These are phyloP conservation scores for Lolium multiflorum DNA, from an alignment of 176 grass and related monocot species.

Conservation along the genomic window DNA sequence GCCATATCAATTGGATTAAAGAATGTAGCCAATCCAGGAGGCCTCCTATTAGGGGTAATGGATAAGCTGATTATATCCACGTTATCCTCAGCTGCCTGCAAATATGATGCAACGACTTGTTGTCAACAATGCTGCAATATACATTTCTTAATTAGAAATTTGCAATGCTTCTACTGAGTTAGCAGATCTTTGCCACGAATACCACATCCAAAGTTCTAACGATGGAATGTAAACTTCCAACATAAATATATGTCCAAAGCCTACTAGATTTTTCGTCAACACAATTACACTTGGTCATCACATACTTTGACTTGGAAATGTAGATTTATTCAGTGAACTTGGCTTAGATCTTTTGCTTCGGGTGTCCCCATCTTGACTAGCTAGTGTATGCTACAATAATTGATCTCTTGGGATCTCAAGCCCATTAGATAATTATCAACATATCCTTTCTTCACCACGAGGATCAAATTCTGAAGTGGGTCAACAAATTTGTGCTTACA, in stretches of 20 bases:
- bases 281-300: constrained; percentile 11
- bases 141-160: background rate
- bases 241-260: background rate
- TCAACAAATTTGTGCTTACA: constrained; percentile 8
- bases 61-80: constrained; percentile 97
- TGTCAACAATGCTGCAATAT: constrained; percentile 33
- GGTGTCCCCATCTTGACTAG: background rate
- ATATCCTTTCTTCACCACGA: background rate
- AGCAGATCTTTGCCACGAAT: background rate
- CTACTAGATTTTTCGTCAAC: constrained; percentile 12
- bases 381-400: constrained; percentile 2
- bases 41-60: constrained; percentile 94
- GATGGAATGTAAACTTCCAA: background rate
- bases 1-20: constrained; percentile 99
- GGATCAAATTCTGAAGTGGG: constrained; percentile 11
- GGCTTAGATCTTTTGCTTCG: background rate
- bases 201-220: background rate
- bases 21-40: constrained; percentile 88
- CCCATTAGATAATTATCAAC: background rate
- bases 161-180: constrained; percentile 4
- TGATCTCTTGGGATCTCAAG: background rate
- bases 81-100: constrained; percentile 94
- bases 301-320: constrained; percentile 20
- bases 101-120: constrained; percentile 22
- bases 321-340: background rate